Conservation (phyloP, 176 grass and related monocot genomes). For the Oryza australiensis region DNA sequence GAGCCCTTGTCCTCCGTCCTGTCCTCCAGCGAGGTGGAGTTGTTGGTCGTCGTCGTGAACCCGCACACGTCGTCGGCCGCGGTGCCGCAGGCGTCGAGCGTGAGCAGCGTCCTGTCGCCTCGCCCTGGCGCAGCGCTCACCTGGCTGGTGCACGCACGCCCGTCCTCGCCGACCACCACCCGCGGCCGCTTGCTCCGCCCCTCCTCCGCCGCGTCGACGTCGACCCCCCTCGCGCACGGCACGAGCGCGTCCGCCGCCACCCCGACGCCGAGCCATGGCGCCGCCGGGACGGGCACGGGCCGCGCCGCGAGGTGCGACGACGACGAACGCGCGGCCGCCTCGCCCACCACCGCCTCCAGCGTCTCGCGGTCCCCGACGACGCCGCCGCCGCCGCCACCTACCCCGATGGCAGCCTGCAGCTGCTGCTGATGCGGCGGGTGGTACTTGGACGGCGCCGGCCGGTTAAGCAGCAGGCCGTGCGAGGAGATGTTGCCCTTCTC, state of each 20-base stretch:
- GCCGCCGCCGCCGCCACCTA: neutral
- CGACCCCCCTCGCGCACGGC: constrained; percentile 43
- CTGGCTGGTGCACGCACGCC: constrained; percentile 65
- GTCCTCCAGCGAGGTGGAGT: constrained; percentile 58
- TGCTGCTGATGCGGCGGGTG: constrained; percentile 1
- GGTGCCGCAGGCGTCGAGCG: constrained; percentile 48
- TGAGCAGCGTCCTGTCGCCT: constrained; percentile 47
- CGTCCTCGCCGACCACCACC: constrained; percentile 37
- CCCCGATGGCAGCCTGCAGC: constrained; percentile 21
- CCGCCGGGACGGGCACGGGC: neutral
- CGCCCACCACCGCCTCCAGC: constrained; percentile 80
- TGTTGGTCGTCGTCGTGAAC: constrained; percentile 60
- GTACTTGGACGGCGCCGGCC: constrained; percentile 36
- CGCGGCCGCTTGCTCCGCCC: constrained; percentile 47
- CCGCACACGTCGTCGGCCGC: constrained; percentile 43
- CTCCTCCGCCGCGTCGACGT: constrained; percentile 6
- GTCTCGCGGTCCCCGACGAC: constrained; percentile 49
- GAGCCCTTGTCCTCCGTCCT: constrained; percentile 47
- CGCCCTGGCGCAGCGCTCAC: constrained; percentile 55
- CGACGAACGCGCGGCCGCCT: constrained; percentile 51
- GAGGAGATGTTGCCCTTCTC: constrained; percentile 78
- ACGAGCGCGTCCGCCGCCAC: constrained; percentile 52
- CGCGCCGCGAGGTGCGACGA: constrained; percentile 30
- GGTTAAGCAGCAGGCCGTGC: constrained; percentile 53
- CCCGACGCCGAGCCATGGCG: neutral